Evolutionary conservation across 805 yeast genomes (phyloP), one percentile per base, ranked within the genome.

Genomic region (Ogataea naganishii): DNA sequence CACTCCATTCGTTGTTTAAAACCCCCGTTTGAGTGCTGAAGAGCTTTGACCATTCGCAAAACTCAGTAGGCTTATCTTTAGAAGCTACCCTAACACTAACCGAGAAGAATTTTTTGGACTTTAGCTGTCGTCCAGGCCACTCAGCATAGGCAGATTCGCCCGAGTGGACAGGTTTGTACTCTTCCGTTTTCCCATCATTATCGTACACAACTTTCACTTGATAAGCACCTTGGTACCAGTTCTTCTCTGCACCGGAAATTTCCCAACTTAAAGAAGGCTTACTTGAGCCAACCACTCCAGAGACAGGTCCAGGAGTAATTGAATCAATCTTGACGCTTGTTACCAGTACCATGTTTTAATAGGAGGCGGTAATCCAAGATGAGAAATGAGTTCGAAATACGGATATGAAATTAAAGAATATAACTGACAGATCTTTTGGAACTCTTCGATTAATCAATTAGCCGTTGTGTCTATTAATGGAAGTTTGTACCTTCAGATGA

Each of bases 51-150:
- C 38, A 35, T 4, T 19, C 33, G n/a, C 32, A 32, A 20, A 35
- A 35, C 7, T 22, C 9, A 7, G 6, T 9, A 12, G 29, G 26
- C 12, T 26, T 26, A 3, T 14, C n/a, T 14, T 29, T 13, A 5
- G 33, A 21, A 4, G 38, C 20, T 8, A 35, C 38, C 18, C 38
- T 30, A n/a, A 35, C 30, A 16, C 27, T 23, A 7, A 36, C 33
- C n/a, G 31, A 14, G 25, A 36, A 20, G 18, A n/a, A 17, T 21
- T 36, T 36, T 26, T 27, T 36, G 11, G 37, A 33, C 11, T 29
- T 14, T 17, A 36, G 24, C 7, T 33, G 30, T 27, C 39, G 26
- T 23, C 39, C 39, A 11, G 39, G 39, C 37, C 36, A 36, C 9
- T 7, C 6, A 6, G 33, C 25, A 20, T 29, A 27, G 8, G 19